phyloP scores from a whole-genome alignment of 495 filamentous ascomycete genomes.

The Cryomyces minteri region DNA sequence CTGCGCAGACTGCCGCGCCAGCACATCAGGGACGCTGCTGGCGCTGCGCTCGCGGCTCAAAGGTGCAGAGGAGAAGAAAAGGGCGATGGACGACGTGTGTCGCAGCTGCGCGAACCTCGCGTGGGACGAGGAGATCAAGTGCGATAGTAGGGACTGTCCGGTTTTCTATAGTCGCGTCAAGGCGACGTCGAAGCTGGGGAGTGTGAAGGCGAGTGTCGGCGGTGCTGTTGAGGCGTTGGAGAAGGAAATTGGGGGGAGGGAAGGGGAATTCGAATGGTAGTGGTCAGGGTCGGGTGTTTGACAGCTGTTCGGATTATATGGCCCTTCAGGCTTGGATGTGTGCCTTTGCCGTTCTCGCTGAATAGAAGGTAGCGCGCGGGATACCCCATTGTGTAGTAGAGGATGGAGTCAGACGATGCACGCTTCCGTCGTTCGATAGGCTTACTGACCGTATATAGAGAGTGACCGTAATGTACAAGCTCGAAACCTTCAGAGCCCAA shows the following conservation, averaged over 20 bases:
- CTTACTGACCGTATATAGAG: too few species aligned
- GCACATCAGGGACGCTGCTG: slow-evolving; percentile 38
- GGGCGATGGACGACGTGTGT: slow-evolving; percentile 58
- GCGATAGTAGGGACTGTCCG: slow-evolving; percentile 82
- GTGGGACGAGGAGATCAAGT: slow-evolving; percentile 56
- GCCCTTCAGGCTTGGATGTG: too few species aligned
- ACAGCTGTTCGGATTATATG: too few species aligned
- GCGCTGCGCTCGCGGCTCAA: slow-evolving; percentile 41
- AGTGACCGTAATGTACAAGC: too few species aligned
- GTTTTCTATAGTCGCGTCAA: slow-evolving; percentile 78
- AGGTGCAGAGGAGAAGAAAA: slow-evolving; percentile 40
- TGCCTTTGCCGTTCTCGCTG: too few species aligned
- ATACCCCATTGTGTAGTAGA: too few species aligned
- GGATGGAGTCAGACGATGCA: too few species aligned
- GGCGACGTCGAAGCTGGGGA: slow-evolving; percentile 41
- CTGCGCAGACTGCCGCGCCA: slow-evolving; percentile 41
- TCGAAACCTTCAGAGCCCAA: too few species aligned
- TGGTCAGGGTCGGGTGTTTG: background rate
- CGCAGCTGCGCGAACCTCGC: slow-evolving; percentile 60
- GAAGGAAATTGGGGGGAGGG: slow-evolving; percentile 3
- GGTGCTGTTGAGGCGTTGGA: slow-evolving; percentile 16
- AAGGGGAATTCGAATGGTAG: slow-evolving; percentile 8
- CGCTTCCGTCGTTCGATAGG: too few species aligned
- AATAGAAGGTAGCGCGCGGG: too few species aligned
- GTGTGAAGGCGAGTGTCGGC: slow-evolving; percentile 26